Evolutionary conservation across 139 green algal genomes (phyloP).

Genomic region (Tetradesmus obliquus): DNA sequence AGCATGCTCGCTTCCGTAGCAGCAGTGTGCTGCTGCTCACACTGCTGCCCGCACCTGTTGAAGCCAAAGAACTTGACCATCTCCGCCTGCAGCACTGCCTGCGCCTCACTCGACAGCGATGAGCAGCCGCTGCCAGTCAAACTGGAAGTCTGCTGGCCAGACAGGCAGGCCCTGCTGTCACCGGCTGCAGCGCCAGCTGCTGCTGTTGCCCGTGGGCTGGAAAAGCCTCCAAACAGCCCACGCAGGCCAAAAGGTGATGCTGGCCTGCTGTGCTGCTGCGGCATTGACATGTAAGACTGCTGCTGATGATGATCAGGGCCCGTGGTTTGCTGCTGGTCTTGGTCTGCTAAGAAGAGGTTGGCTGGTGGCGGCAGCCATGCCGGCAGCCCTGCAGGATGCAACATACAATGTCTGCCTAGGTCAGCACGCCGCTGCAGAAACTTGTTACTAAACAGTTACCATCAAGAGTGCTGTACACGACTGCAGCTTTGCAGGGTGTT

Average conservation of each 20-base stretch:
- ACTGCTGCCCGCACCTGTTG: background rate
- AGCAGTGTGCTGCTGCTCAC: background rate
- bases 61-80: slow-evolving; percentile 29
- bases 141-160: background rate
- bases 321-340: background rate
- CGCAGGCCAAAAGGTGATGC: background rate
- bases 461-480: background rate
- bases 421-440: background rate
- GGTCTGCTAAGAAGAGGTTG: background rate
- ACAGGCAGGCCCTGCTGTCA: background rate
- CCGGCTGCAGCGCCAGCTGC: background rate
- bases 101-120: slow-evolving; percentile 1
- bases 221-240: background rate
- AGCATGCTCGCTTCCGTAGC: background rate
- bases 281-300: background rate
- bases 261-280: background rate
- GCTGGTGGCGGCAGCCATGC: slow-evolving; percentile 14
- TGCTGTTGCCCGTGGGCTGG: background rate
- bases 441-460: background rate
- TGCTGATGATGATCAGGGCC: background rate
- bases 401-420: no score
- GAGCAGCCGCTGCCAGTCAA: background rate
- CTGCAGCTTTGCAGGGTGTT: background rate
- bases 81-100: background rate
- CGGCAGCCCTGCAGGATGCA: background rate